Evolutionary conservation across 768 basidiomycete species (phyloP).

Genomic region (Dendrothele bispora): DNA sequence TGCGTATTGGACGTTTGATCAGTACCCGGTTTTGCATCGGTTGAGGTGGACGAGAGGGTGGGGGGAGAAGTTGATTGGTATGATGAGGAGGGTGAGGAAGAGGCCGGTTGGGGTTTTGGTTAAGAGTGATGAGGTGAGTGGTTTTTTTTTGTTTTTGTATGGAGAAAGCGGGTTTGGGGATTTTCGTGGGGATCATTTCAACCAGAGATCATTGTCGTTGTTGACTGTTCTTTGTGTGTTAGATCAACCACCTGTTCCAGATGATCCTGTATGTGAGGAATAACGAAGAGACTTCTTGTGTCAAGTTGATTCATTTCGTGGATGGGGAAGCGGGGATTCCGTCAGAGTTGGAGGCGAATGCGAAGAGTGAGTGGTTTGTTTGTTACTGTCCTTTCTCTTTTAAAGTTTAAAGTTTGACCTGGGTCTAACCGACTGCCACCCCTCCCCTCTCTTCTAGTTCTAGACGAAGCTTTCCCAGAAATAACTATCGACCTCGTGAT

Average conservation of each 20-base stretch:
- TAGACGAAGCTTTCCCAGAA: slow-evolving; percentile 66
- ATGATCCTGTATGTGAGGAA: slow-evolving; percentile 64
- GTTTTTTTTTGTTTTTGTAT: background rate
- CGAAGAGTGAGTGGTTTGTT: slow-evolving; percentile 1
- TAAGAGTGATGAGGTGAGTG: slow-evolving; percentile 63
- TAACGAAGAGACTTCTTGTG: slow-evolving; percentile 69
- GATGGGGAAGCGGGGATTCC: slow-evolving; percentile 54
- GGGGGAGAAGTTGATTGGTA: slow-evolving; percentile 41
- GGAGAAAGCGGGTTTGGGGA: background rate
- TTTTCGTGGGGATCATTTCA: too few species aligned
- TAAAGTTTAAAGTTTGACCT: background rate
- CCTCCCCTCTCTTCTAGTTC: too few species aligned
- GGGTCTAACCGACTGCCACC: too few species aligned
- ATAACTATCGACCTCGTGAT: slow-evolving; percentile 60
- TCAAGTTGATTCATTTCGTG: slow-evolving; percentile 71
- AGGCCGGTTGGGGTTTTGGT: slow-evolving; percentile 62
- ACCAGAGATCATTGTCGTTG: too few species aligned
- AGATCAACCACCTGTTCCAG: slow-evolving; percentile 68
- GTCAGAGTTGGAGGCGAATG: slow-evolving; percentile 72
- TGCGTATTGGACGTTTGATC: slow-evolving; percentile 65
- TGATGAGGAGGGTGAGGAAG: slow-evolving; percentile 46
- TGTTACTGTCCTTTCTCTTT: background rate
- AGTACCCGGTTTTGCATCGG: slow-evolving; percentile 48
- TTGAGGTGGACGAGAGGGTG: slow-evolving; percentile 36
- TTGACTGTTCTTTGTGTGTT: too few species aligned